Percentiles rank a stretch among this genome's conserved stretches.
Evolutionary conservation across 208 protist genomes (phyloP).

Genomic region (Trypanosoma avium): DNA sequence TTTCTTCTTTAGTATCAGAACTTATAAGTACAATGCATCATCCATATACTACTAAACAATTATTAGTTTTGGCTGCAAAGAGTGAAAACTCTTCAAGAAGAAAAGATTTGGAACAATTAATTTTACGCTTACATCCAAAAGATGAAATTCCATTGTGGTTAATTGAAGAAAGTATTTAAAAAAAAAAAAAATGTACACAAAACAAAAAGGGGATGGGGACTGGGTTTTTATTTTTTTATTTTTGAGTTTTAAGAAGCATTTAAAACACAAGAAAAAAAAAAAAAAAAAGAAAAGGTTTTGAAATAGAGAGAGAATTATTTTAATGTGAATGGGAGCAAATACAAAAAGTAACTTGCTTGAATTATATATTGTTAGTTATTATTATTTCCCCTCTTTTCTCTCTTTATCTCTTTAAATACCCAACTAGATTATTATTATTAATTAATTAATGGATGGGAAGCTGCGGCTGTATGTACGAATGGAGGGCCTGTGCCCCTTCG

Average conservation of each 20-base stretch:
- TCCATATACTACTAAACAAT: constrained; percentile 12
- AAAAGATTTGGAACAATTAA: background rate
- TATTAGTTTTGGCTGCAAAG: background rate
- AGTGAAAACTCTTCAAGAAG: background rate
- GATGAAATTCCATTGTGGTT: constrained; percentile 16
- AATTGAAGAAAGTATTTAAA: constrained; percentile 13
- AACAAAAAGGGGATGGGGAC: background rate
- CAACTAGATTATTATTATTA: background rate
- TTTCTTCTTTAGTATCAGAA: background rate
- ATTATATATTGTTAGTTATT: constrained; percentile 3
- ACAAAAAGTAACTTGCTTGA: no score
- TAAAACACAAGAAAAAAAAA: no score
- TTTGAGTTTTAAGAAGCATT: constrained; percentile 2
- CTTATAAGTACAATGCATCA: background rate
- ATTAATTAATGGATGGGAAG: background rate
- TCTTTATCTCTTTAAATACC: background rate
- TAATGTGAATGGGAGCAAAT: no score
- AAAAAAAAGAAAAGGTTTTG: no score
- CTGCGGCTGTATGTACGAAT: constrained; percentile 33
- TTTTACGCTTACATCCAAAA: background rate
- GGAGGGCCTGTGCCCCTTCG: constrained; percentile 25
- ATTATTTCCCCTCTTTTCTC: background rate
- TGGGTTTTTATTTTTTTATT: background rate
- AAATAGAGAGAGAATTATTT: no score
- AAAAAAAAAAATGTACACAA: background rate